Base-by-base conservation (phyloP, 2,329 filamentous ascomycete species). In the Calonectria pauciramosa region DNA sequence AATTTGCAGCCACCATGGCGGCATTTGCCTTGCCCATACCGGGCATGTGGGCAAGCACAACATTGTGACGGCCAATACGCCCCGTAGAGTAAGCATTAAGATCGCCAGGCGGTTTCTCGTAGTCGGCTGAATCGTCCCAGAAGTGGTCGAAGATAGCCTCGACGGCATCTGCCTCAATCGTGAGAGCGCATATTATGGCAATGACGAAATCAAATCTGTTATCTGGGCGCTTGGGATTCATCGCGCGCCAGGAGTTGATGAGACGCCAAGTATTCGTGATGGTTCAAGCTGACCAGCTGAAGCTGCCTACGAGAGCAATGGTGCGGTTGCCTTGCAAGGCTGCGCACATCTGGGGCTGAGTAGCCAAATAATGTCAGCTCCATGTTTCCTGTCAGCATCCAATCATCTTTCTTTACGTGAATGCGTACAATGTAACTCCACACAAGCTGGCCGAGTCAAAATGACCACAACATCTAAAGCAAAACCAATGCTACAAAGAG, bases 21-120 rank as follows among this genome's bases (percentile, higher is more conserved):
- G 70, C 54, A 14, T 44, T 36, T 6, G 16, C 41, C 18, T 68
- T 72, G 2, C 70, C 54, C 54, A 68, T 72, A 1, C 65, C 44
- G 7, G 71, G 49, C 38, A 69, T 59, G 32, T 69, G 47, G 7
- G 49, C 70, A 4, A 68, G 34, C 26, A 68, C 66, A 14, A 68
- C 66, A 18, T 68, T 59, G 34, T 68, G 49, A 1, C 18, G 66
- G 18, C 36, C 66, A 11, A 68, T 30, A 18, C 16, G 11, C 4
- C 66, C 66, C 0, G 26, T 23, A 0, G 66, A 44, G 51, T 68
- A 68, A 4, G 66, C 51, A 20, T 68, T 59, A 4, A 36, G 41
- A 36, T 86, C 84, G 1, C 81, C 80, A 0, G 44, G 30, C 4
- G 76, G 77, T 59, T 82, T 83, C 8, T 75, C 78, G 51, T 80